A percentile compares a stretch with the other conserved stretches of the same genome.
These are phyloP conservation scores for Acanthamoeba healyi DNA, from an alignment of 208 protist genomes.

Conservation along the genomic window DNA sequence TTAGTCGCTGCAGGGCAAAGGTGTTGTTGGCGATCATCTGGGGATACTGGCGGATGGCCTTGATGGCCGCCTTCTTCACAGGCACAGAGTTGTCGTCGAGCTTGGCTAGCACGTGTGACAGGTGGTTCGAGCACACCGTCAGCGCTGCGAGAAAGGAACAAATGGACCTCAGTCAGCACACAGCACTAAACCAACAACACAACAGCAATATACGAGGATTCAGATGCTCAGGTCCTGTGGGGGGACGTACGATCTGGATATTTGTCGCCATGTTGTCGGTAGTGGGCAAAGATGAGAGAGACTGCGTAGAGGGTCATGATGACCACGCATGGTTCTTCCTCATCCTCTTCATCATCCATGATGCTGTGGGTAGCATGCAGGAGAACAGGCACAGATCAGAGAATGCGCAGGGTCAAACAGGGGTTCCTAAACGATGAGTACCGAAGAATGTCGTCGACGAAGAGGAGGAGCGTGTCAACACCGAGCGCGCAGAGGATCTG, in stretches of 20 bases:
- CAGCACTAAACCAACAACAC: background rate
- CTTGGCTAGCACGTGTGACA: slow-evolving; percentile 32
- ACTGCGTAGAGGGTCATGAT: slow-evolving; percentile 38
- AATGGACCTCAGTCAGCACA: no score
- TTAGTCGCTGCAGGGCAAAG: slow-evolving; percentile 29
- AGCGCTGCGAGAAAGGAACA: background rate
- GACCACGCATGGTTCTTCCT: slow-evolving; percentile 32
- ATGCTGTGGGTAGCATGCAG: slow-evolving; percentile 4
- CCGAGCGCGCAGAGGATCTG: slow-evolving; percentile 34
- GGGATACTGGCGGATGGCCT: slow-evolving; percentile 23
- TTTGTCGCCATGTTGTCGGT: slow-evolving; percentile 4
- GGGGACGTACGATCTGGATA: background rate
- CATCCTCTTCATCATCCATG: slow-evolving; percentile 25
- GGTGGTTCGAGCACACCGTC: background rate
- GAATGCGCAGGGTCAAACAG: no score
- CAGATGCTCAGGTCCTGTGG: no score
- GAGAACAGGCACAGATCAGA: no score
- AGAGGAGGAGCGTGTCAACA: slow-evolving; percentile 8
- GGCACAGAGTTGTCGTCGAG: slow-evolving; percentile 37
- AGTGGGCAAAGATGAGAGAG: slow-evolving; percentile 37
- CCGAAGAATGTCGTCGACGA: slow-evolving; percentile 21
- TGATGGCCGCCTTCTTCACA: slow-evolving; percentile 52
- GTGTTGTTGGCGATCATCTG: slow-evolving; percentile 33
- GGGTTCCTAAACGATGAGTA: no score
- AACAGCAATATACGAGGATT: no score